A percentile compares a stretch with the other conserved stretches of the same genome.
Evolutionary conservation across 306 rosid genomes (phyloP).

Genomic region (Medicago arabica): DNA sequence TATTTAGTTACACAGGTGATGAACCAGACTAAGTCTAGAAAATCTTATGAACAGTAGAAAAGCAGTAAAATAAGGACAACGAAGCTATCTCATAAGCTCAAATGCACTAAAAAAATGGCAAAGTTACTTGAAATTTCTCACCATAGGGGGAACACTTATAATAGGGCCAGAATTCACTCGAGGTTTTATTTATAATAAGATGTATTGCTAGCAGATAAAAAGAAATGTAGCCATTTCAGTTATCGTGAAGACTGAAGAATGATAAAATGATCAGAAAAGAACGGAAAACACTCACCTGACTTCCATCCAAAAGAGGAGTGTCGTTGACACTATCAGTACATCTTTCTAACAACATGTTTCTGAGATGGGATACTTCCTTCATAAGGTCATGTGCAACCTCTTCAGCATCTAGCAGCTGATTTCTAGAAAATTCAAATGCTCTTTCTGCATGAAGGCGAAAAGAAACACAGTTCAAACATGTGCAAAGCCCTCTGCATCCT

Average conservation of each 20-base stretch:
- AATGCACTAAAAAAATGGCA: not conserved
- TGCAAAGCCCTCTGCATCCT: constrained; percentile 91
- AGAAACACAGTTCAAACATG: constrained; percentile 84
- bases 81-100: constrained; percentile 5
- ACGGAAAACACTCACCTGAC: constrained; percentile 54
- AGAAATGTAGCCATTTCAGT: not conserved
- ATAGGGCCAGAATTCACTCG: constrained; percentile 4
- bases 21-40: not conserved
- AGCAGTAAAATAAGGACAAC: not conserved
- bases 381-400: constrained; percentile 74
- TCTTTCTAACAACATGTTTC: constrained; percentile 58
- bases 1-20: constrained; percentile 4
- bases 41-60: not conserved
- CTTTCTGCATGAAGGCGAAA: constrained; percentile 85
- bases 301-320: constrained; percentile 37
- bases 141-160: constrained; percentile 2
- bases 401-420: constrained; percentile 76
- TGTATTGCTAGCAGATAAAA: not conserved
- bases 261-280: constrained; percentile 6
- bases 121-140: not conserved
- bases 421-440: constrained; percentile 88
- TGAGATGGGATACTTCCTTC: constrained; percentile 61
- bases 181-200: not conserved
- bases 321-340: constrained; percentile 42
- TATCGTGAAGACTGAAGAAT: constrained; percentile 5